These are phyloP conservation scores for Lignosus rhinocerotis DNA, from an alignment of 1,284 basidiomycete species.

Conservation along the genomic window DNA sequence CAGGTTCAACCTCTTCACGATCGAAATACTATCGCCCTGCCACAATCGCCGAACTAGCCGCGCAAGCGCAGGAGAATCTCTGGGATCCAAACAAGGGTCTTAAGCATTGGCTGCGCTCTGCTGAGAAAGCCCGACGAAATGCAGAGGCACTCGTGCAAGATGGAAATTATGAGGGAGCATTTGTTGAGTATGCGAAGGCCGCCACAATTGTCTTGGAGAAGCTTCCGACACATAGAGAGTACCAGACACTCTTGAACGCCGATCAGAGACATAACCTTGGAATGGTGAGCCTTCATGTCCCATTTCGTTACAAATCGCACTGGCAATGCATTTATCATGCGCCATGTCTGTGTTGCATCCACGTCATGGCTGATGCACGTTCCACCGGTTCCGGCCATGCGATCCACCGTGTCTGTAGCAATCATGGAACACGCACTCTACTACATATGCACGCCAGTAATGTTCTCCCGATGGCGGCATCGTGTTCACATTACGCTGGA, in stretches of 20 bases:
- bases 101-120: conserved; percentile 55
- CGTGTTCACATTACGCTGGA: no score
- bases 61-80: conserved; percentile 44
- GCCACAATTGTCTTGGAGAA: conserved; percentile 66
- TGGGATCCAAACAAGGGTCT: conserved; percentile 52
- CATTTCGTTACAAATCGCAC: background rate
- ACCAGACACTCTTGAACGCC: conserved; percentile 42
- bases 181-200: conserved; percentile 59
- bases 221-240: conserved; percentile 58
- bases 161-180: conserved; percentile 58
- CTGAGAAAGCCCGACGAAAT: conserved; percentile 51
- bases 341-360: background rate
- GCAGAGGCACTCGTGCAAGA: conserved; percentile 42
- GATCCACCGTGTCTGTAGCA: no score
- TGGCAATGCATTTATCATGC: background rate
- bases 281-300: conserved; percentile 43
- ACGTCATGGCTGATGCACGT: background rate
- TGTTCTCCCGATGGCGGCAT: no score
- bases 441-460: no score
- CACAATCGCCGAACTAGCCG: conserved; percentile 59
- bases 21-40: conserved; percentile 27
- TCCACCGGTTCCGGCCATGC: no score
- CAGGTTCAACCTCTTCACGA: conserved; percentile 14
- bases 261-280: conserved; percentile 54
- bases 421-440: no score